Evolutionary conservation across 345 rosid species (phyloP), one percentile per base, ranked within the genome.

Genomic region (Eucalyptus coolabah): DNA sequence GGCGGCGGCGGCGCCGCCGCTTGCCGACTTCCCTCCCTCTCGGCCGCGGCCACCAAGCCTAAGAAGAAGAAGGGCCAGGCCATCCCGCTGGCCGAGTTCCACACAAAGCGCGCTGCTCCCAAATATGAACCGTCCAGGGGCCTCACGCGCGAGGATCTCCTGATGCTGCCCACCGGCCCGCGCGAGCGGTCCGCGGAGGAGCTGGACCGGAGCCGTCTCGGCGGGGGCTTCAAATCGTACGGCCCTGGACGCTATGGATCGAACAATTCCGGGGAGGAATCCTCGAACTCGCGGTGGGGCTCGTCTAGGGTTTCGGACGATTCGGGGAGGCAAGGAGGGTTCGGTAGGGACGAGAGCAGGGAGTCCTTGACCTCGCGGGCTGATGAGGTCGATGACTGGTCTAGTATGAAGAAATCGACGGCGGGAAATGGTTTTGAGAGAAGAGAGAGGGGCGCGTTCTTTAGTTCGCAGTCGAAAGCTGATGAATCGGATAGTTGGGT

Each of bases 381-480:
- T 2, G 99, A 98, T 59, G 99, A 96, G 97, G 94, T 88, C 56
- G 99, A 96, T 89, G 96, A 98, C 90, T 97, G 99, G 99, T 96
- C 95, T 0, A 95, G 96, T 18, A 87, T 88, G 50, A 97, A 97
- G 94, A 98, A 95, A 88, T 89, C 96, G 12, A 54, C 92, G 4
- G 87, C 63, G 7, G 96, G 95, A 45, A 89, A 87, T 88, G 95
- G 96, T 86, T 92, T 94, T 47, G 98, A 95, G 82, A 92, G 96
- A 90, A 93, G 96, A 80, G 95, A 95, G 24, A 89, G 97, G 92
- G 92, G 91, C 5, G 94, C 95, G 49, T 91, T 96, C 92, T 94
- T 95, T n/a, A 95, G 95, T 81, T 95, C 98, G 26, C 97, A 93
- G 89, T 96, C 99, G 4, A 97, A 95, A 90, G 99, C 99, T 30